Percentiles rank a stretch among this genome's conserved stretches.
phyloP scores from a whole-genome alignment of 140 eudicot genomes.

The Cichorium intybus region DNA sequence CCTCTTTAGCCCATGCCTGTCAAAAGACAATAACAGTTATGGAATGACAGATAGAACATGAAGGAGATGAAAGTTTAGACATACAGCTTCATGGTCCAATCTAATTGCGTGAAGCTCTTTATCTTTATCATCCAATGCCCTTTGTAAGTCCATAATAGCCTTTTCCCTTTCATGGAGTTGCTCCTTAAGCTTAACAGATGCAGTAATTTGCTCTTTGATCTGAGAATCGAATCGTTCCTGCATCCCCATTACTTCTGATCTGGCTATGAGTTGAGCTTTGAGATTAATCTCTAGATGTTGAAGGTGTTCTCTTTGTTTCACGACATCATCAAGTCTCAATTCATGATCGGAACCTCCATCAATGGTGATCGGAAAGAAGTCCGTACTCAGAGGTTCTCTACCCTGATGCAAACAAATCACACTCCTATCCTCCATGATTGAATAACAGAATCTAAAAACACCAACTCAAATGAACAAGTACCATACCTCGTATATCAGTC shows the following conservation, averaged over 20 bases:
- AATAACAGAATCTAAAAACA: neutral
- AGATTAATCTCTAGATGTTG: constrained; percentile 76
- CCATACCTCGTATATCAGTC: constrained; percentile 67
- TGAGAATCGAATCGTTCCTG: constrained; percentile 64
- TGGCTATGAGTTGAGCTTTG: constrained; percentile 62
- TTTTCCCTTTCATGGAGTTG: constrained; percentile 80
- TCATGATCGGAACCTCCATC: constrained; percentile 54
- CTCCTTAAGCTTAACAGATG: constrained; percentile 71
- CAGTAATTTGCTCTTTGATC: constrained; percentile 65
- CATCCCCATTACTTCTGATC: constrained; percentile 64
- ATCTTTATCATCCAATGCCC: constrained; percentile 75
- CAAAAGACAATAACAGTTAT: constrained; percentile 1
- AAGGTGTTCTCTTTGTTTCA: constrained; percentile 73
- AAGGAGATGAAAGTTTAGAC: neutral
- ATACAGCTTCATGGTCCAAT: constrained; percentile 76
- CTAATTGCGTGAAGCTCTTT: constrained; percentile 80
- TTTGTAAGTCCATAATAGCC: constrained; percentile 60
- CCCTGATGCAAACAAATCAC: constrained; percentile 54
- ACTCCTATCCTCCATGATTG: constrained; percentile 10
- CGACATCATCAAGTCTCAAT: constrained; percentile 50
- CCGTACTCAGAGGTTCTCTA: constrained; percentile 49
- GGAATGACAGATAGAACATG: neutral
- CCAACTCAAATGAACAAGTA: constrained; percentile 12
- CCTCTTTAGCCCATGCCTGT: constrained; percentile 98
- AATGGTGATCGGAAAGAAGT: constrained; percentile 50